A percentile compares a stretch with the other conserved stretches of the same genome.
Conservation (phyloP, 768 basidiomycete genomes). For the Galerina marginata region DNA sequence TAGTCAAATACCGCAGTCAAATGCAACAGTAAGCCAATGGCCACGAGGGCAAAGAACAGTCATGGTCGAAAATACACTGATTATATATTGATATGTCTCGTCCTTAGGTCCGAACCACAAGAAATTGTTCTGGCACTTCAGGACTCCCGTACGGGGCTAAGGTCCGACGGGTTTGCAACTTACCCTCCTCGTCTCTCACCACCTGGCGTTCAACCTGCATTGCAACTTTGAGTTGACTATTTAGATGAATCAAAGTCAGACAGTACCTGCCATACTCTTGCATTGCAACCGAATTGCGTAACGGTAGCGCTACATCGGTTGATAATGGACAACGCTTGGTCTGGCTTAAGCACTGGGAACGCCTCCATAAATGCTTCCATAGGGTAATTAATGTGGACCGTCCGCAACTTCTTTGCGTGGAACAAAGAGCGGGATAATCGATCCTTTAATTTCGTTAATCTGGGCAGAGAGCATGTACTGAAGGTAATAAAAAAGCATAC, state of each 20-base stretch:
- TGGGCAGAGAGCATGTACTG: neutral
- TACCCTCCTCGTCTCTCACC: constrained; percentile 41
- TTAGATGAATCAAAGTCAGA: neutral
- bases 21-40: too few relatives aligned
- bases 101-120: constrained; percentile 61
- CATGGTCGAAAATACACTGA: too few relatives aligned
- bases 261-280: constrained; percentile 71
- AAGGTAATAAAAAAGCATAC: constrained; percentile 36
- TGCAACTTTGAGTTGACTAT: neutral
- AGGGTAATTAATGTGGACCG: constrained; percentile 66
- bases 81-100: neutral
- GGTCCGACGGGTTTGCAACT: constrained; percentile 37
- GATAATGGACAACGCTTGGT: constrained; percentile 50
- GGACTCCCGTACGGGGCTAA: constrained; percentile 60
- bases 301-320: constrained; percentile 56
- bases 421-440: constrained; percentile 47
- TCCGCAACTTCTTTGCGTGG: constrained; percentile 50
- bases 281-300: constrained; percentile 69
- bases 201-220: constrained; percentile 53
- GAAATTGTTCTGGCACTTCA: constrained; percentile 74
- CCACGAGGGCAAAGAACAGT: too few relatives aligned
- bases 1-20: too few relatives aligned
- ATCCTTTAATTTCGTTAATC: constrained; percentile 35
- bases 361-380: constrained; percentile 32
- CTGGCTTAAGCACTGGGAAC: constrained; percentile 34